Evolutionary conservation across 1,284 basidiomycete genomes (phyloP), one percentile per base, ranked within the genome.

Genomic region (Rhodotorula sp.): DNA sequence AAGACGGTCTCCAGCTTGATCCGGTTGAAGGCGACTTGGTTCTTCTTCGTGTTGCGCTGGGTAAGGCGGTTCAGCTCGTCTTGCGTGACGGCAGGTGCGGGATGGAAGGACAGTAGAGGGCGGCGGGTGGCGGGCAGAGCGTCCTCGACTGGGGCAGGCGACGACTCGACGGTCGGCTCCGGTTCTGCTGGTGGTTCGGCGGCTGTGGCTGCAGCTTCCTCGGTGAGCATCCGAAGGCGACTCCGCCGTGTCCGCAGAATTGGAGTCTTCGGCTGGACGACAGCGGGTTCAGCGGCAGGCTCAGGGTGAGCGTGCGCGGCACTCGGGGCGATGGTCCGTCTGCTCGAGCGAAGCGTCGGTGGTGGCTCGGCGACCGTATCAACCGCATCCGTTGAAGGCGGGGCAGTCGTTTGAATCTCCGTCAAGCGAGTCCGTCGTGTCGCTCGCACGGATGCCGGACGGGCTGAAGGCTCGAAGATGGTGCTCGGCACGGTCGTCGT

Each of bases 21-120:
- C 50, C 72, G 66, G 64, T 76, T 77, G 71, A 76, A 73, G 6
- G 46, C 48, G 20, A 65, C 57, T 44, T 72, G 64, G 58, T 77
- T 77, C 26, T 57, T 59, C 31, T 62, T 69, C 31, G 76, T 77
- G 66, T 77, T 75, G 34, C 70, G 60, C 51, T 70, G 69, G 15
- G 75, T 76, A 18, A 77, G 67, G 13, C 64, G 63, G 31, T 34
- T 66, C 34, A 75, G 56, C 53, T 77, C 68, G 2, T 68, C 66
- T 18, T 68, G 59, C 46, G 73, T 76, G 13, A 77, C 34, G 24
- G 54, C 37, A 0, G 76, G 72, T 3, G 62, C 59, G 18, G 73
- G 59, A 28, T 48, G 61, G 64, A 69, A 67, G 22, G 47, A 13
- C 1, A 59, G 47, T 5, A 28, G 9, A 20, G 64, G 15, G 11